Evolutionary conservation across 345 rosid species (phyloP).

Genomic region (Citrus australasica): DNA sequence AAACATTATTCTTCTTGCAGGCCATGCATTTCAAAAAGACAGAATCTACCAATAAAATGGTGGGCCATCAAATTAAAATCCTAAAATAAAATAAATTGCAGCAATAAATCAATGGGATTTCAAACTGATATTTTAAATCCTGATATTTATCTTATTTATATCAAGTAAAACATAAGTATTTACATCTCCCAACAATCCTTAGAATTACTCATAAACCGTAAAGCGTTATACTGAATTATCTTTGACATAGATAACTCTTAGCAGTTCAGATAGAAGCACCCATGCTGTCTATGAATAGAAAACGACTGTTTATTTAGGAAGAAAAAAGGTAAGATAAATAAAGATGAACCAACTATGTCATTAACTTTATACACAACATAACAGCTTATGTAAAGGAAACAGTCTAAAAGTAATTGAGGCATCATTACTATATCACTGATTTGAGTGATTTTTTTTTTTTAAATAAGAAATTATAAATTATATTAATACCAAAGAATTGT

Average conservation of each 20-base stretch:
- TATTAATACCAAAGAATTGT: too few species aligned
- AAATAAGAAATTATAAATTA: too few species aligned
- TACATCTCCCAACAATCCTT: neutral
- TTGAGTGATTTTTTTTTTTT: neutral
- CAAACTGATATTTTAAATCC: neutral
- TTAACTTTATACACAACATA: neutral
- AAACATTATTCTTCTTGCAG: neutral
- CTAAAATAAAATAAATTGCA: neutral
- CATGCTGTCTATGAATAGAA: neutral
- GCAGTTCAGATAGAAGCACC: neutral
- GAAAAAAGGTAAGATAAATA: neutral
- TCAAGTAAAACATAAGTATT: neutral
- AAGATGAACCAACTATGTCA: neutral
- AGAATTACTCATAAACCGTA: neutral
- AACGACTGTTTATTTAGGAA: neutral
- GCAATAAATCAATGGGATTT: neutral
- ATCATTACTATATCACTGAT: neutral
- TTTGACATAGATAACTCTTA: neutral
- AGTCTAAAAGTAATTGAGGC: neutral
- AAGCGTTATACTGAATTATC: neutral
- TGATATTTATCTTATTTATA: neutral
- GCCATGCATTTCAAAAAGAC: neutral
- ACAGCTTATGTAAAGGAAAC: neutral
- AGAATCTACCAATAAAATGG: neutral
- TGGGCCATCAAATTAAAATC: too few species aligned